These are phyloP conservation scores for Apophysomyces elegans DNA, from an alignment of 371 early-diverging fungal genomes.

Conservation along the genomic window DNA sequence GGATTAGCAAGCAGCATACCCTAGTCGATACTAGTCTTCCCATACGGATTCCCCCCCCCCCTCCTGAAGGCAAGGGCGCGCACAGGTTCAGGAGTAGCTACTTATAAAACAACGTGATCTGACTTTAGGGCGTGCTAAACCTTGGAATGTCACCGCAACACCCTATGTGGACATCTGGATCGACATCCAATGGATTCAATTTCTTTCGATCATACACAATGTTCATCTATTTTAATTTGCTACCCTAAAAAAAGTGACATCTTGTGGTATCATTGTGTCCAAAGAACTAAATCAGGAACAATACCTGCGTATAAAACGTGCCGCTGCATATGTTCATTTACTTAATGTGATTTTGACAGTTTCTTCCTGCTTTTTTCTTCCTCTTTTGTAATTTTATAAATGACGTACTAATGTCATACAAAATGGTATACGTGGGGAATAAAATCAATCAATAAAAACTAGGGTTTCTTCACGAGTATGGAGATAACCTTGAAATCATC, in stretches of 20 bases:
- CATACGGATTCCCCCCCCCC: no score
- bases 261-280: background rate
- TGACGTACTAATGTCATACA: background rate
- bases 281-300: slow-evolving; percentile 4
- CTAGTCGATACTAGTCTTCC: no score
- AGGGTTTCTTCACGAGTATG: background rate
- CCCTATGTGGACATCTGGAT: no score
- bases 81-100: no score
- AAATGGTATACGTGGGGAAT: slow-evolving; percentile 4
- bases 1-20: no score
- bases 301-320: slow-evolving; percentile 6
- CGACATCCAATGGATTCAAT: no score
- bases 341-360: slow-evolving; percentile 1
- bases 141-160: no score
- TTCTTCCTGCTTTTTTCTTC: background rate
- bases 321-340: background rate
- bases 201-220: no score
- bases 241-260: background rate
- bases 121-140: no score
- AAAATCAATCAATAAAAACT: background rate
- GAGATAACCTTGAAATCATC: slow-evolving; percentile 34
- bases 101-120: no score
- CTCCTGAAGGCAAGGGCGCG: no score
- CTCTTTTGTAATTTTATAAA: background rate
- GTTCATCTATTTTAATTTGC: no score